phyloP scores from a whole-genome alignment of 495 filamentous ascomycete genomes.

The Talaromyces thailandensis region DNA sequence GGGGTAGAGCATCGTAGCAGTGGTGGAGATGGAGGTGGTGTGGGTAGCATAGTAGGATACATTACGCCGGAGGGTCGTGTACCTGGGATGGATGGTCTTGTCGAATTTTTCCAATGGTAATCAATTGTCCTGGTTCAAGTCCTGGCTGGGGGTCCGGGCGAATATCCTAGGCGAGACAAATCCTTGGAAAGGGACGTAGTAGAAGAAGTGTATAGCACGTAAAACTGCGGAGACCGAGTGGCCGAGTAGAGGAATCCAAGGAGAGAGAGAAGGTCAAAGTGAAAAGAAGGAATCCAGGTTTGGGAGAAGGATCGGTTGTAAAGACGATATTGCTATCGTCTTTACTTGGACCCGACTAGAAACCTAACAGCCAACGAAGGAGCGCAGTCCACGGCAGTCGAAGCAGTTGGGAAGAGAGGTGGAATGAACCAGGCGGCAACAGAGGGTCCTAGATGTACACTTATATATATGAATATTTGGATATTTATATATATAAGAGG shows the following conservation, averaged over 20 bases:
- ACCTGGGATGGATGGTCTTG: neutral
- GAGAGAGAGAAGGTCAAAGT: conserved; percentile 1
- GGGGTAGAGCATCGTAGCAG: conserved; percentile 47
- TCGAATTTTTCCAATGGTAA: neutral
- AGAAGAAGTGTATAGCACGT: neutral
- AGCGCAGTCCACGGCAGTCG: neutral
- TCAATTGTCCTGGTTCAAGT: neutral
- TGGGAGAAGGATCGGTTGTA: conserved; percentile 1
- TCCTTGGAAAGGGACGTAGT: neutral
- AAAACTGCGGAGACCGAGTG: neutral
- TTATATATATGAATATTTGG: neutral
- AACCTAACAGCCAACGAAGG: neutral
- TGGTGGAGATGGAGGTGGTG: conserved; percentile 51
- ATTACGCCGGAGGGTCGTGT: conserved; percentile 16
- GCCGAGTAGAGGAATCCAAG: conserved; percentile 1
- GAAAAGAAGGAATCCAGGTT: conserved; percentile 1
- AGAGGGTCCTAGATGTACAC: neutral
- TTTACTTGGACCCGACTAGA: conserved; percentile 1
- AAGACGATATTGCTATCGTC: conserved; percentile 9
- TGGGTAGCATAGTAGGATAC: conserved; percentile 48
- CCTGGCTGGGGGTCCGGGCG: neutral
- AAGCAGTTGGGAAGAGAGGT: neutral
- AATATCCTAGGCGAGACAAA: neutral
- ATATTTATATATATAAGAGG: conserved; percentile 1
- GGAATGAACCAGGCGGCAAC: neutral